Percentiles rank a stretch among this genome's conserved stretches.
These are phyloP conservation scores for Sordariomycetes sp. DNA, from an alignment of 2,329 filamentous ascomycete genomes.

Conservation along the genomic window DNA sequence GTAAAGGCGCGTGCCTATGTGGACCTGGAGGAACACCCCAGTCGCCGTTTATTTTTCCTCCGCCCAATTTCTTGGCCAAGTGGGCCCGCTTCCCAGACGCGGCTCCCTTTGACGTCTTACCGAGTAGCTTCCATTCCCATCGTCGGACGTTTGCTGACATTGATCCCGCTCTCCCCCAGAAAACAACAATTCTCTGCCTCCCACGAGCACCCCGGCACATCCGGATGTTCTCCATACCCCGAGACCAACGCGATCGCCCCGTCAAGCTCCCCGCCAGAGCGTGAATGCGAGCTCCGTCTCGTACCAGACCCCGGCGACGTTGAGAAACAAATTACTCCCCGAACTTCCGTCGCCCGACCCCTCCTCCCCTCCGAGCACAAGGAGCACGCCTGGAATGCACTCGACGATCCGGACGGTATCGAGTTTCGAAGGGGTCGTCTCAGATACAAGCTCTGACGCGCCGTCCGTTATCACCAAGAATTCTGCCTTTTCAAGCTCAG, in stretches of 20 bases:
- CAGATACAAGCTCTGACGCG: conserved; percentile 29
- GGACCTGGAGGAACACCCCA: neutral
- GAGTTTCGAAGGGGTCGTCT: conserved; percentile 38
- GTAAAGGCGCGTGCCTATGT: neutral
- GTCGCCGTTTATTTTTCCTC: neutral
- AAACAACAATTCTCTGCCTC: neutral
- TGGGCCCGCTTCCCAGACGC: neutral
- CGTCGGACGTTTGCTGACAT: neutral
- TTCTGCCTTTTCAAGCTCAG: conserved; percentile 44
- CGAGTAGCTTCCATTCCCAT: neutral
- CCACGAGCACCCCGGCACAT: neutral
- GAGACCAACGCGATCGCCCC: neutral
- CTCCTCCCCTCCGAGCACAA: neutral
- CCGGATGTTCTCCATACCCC: neutral
- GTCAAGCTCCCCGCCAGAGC: neutral
- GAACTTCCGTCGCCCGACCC: neutral
- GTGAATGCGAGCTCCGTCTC: neutral
- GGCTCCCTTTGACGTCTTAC: neutral
- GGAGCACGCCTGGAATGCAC: conserved; percentile 1
- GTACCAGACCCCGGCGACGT: neutral
- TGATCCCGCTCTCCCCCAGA: neutral
- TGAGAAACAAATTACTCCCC: neutral
- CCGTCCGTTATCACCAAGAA: conserved; percentile 23
- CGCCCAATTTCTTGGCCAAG: neutral
- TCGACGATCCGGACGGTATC: conserved; percentile 45